Conservation (phyloP, 2,329 filamentous ascomycete species). For the Nigrospora oryzae region DNA sequence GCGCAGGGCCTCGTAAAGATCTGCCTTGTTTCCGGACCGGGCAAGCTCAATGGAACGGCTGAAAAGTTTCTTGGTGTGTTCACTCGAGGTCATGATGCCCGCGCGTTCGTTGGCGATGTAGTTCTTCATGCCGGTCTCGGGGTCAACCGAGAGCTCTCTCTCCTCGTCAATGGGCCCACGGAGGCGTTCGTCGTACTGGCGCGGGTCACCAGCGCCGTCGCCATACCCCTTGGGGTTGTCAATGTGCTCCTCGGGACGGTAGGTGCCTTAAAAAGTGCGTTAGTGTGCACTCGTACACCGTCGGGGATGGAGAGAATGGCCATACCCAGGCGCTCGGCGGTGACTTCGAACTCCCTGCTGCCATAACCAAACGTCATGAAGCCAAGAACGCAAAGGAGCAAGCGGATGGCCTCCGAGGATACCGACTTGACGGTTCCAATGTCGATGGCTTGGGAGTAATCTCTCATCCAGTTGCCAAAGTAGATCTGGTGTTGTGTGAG, state of each 20-base stretch:
- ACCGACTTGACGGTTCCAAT: slow-evolving; percentile 88
- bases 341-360: slow-evolving; percentile 80
- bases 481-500: slow-evolving; percentile 41
- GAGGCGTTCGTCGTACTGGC: slow-evolving; percentile 71
- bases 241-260: slow-evolving; percentile 76
- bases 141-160: slow-evolving; percentile 71
- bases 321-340: slow-evolving; percentile 57
- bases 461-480: slow-evolving; percentile 91
- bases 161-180: slow-evolving; percentile 74
- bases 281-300: background rate
- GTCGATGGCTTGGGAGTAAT: slow-evolving; percentile 86
- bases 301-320: background rate
- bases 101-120: slow-evolving; percentile 83
- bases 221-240: slow-evolving; percentile 77
- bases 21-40: slow-evolving; percentile 60
- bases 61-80: slow-evolving; percentile 68
- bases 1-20: slow-evolving; percentile 79
- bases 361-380: slow-evolving; percentile 85
- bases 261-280: slow-evolving; percentile 41
- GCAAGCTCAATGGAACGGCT: slow-evolving; percentile 69
- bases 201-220: slow-evolving; percentile 71
- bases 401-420: slow-evolving; percentile 81
- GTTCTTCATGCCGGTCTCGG: slow-evolving; percentile 73
- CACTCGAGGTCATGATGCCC: slow-evolving; percentile 74
- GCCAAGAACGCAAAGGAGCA: slow-evolving; percentile 79